Base-by-base conservation (phyloP, 805 yeast genomes). In the Lipomyces mesembrius region DNA sequence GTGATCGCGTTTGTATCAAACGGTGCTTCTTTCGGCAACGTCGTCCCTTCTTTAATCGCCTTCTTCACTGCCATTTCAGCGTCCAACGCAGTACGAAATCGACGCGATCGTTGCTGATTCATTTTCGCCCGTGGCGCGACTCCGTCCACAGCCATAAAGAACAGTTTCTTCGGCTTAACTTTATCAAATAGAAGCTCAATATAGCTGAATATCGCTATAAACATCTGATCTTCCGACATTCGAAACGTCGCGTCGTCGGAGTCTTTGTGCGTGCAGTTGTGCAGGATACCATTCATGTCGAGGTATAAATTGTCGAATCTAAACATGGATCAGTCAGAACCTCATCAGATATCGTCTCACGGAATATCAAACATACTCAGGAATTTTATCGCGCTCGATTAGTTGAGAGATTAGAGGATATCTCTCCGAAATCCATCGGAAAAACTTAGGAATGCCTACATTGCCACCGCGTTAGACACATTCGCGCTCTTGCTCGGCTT, bases 81-180 rank as follows among this genome's bases (percentile, higher is more conserved):
- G 75, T 94, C 98, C 74, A 87, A 84, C 0, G 97, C 98, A 37
- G 97, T 88, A 78, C 97, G 84, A 78, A 94, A 94, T 80, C 99
- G 87, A 83, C 99, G 88, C 0, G 97, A 87, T 79, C 99, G 86
- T 79, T 94, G 99, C 79, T 94, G 98, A 77, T 94, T 94, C 97
- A 94, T 93, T 76, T 94, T 94, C 11, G 99, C 99, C 77, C 99
- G 83, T 54, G 99, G 99, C 0, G 99, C 99, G 61, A 94, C 98
- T 29, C 99, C 99, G 80, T 94, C 99, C 74, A 94, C 91, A 2
- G 99, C 98, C 97, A 94, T 92, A 77, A 89, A 93, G 73, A 94
- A 91, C 14, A 89, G 86, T 76, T 91, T 85, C 74, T 90, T 83
- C 8, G 99, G 99, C 77, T 88, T 87, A 71, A 95, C 92, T 32